These are phyloP conservation scores for Hymenoscyphus fraxineus DNA, from an alignment of 2,329 filamentous ascomycete species.

Conservation along the genomic window DNA sequence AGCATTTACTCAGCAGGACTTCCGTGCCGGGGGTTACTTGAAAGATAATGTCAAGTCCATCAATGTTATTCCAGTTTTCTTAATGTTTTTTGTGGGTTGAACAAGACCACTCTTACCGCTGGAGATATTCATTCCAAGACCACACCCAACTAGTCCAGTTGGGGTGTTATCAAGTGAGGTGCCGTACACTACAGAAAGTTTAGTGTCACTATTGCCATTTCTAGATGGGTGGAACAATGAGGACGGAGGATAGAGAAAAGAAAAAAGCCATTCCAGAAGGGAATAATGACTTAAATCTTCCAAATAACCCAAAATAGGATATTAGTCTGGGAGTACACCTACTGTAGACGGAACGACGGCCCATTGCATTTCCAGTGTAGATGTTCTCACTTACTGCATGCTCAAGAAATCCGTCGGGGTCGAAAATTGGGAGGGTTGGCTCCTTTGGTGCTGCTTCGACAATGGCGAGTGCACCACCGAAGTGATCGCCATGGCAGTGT, in stretches of 20 bases:
- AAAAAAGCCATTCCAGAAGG: no score
- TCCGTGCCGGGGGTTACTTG: slow-evolving; percentile 42
- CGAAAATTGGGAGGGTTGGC: slow-evolving; percentile 18
- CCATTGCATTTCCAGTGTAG: slow-evolving; percentile 39
- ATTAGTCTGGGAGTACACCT: no score
- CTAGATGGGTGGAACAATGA: no score
- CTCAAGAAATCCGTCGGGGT: slow-evolving; percentile 40
- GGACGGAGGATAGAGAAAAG: no score
- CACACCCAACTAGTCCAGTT: slow-evolving; percentile 37
- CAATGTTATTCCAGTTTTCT: slow-evolving; percentile 35
- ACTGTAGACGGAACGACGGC: slow-evolving; percentile 36
- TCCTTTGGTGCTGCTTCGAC: slow-evolving; percentile 17
- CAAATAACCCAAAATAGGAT: no score
- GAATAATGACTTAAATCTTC: no score
- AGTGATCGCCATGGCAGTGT: slow-evolving; percentile 41
- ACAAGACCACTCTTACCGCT: slow-evolving; percentile 35
- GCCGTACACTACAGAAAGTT: slow-evolving; percentile 36
- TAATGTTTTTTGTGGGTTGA: slow-evolving; percentile 36
- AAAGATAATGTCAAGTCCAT: slow-evolving; percentile 39
- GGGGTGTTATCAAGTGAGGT: slow-evolving; percentile 30
- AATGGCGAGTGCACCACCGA: slow-evolving; percentile 33
- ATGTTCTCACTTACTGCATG: slow-evolving; percentile 40
- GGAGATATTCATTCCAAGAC: slow-evolving; percentile 36
- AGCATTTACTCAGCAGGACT: slow-evolving; percentile 38
- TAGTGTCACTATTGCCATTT: no score